These are phyloP conservation scores for Citrus maxima DNA, from an alignment of 345 rosid species.

Conservation along the genomic window DNA sequence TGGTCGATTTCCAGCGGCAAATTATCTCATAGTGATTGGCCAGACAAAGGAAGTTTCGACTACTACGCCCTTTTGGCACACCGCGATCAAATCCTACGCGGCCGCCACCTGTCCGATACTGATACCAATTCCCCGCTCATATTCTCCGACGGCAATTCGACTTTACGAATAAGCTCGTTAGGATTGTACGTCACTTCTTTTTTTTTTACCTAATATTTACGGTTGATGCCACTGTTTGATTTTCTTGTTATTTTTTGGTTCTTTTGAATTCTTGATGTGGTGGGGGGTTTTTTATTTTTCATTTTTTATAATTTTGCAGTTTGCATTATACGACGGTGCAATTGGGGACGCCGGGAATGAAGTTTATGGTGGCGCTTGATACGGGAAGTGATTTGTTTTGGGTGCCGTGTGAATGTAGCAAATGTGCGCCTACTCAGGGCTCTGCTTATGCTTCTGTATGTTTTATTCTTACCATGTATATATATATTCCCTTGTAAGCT, in stretches of 20 bases:
- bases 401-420: conserved; percentile 86
- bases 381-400: conserved; percentile 89
- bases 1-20: conserved; percentile 43
- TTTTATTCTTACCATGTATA: neutral
- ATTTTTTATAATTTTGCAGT: conserved; percentile 25
- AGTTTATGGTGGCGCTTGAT: conserved; percentile 89
- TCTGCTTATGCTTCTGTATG: conserved; percentile 62
- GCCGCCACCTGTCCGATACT: conserved; percentile 44
- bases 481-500: neutral
- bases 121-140: conserved; percentile 33
- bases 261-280: conserved; percentile 15
- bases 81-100: conserved; percentile 56
- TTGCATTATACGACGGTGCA: conserved; percentile 86
- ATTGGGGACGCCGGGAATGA: conserved; percentile 80
- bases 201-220: neutral
- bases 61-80: conserved; percentile 63
- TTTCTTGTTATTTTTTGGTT: neutral
- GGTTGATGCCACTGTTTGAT: neutral
- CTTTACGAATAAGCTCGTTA: conserved; percentile 63
- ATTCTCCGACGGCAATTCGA: conserved; percentile 73
- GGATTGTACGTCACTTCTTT: conserved; percentile 55
- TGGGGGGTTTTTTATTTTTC: neutral
- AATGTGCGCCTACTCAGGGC: conserved; percentile 66
- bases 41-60: conserved; percentile 59
- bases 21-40: conserved; percentile 41